Percentiles rank a stretch among this genome's conserved stretches.
Evolutionary conservation across 2,329 filamentous ascomycete species (phyloP).

Genomic region (Aspergillus floridensis): DNA sequence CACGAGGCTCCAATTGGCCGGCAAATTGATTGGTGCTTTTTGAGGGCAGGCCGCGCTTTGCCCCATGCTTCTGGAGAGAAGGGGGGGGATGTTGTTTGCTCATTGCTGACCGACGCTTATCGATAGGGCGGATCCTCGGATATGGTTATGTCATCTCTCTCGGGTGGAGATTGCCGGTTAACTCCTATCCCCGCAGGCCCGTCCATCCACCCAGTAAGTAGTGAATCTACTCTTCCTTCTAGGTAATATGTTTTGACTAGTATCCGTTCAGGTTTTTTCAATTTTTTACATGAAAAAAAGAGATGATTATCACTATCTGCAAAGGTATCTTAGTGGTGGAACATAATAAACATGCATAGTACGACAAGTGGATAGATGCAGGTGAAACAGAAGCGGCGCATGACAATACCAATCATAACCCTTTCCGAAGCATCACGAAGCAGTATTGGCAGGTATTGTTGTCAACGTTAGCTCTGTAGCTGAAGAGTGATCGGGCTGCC

Average conservation of each 20-base stretch:
- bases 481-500: not conserved
- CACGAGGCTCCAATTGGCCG: constrained; percentile 6
- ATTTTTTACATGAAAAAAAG: not conserved
- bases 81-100: not conserved
- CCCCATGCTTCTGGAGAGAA: not conserved
- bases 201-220: no score
- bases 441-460: not conserved
- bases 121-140: not conserved
- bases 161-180: not conserved
- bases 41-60: not conserved
- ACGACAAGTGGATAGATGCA: not conserved
- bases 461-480: not conserved
- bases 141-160: constrained; percentile 3
- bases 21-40: not conserved
- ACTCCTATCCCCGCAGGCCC: constrained; percentile 2
- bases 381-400: not conserved
- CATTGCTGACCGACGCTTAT: not conserved
- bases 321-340: not conserved
- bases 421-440: not conserved
- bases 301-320: not conserved
- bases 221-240: no score
- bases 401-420: not conserved
- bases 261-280: no score
- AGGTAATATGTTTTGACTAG: no score
- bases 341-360: not conserved